Conservation (phyloP, 2,329 filamentous ascomycete species). For the Cladosporium sp. region DNA sequence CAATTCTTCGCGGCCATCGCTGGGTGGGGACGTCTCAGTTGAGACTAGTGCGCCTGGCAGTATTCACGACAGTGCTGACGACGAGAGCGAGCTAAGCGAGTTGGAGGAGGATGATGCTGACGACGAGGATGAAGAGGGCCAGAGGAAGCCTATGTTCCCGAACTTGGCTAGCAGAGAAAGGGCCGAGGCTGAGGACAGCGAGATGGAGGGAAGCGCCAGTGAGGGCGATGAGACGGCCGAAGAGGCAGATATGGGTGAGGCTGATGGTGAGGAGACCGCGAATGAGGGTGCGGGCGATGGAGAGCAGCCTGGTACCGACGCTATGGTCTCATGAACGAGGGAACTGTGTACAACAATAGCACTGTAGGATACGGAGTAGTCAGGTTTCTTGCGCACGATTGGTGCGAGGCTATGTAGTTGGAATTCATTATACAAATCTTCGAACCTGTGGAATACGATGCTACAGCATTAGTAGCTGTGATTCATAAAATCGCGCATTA, state of each 20-base stretch:
- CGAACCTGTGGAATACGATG: not conserved
- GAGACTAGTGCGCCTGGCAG: slow-evolving; percentile 59
- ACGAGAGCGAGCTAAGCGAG: slow-evolving; percentile 57
- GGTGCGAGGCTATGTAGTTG: not conserved
- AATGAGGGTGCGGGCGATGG: not conserved
- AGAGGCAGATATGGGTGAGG: slow-evolving; percentile 29
- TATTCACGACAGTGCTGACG: slow-evolving; percentile 54
- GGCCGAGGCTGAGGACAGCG: slow-evolving; percentile 21
- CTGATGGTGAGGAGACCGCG: slow-evolving; percentile 19
- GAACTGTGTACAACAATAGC: not conserved
- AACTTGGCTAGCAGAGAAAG: slow-evolving; percentile 23
- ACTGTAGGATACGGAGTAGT: not conserved
- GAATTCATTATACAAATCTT: not conserved
- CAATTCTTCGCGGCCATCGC: slow-evolving; percentile 23
- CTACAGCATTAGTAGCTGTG: not conserved
- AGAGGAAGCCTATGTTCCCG: slow-evolving; percentile 29
- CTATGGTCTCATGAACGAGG: not conserved
- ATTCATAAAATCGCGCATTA: not conserved
- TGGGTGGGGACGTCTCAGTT: slow-evolving; percentile 36
- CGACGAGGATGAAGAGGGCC: slow-evolving; percentile 16
- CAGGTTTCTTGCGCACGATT: not conserved
- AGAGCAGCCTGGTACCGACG: not conserved
- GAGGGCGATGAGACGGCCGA: slow-evolving; percentile 23
- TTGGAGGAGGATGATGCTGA: slow-evolving; percentile 37
- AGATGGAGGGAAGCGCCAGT: slow-evolving; percentile 20